These are phyloP conservation scores for Peronosclerospora sorghi DNA, from an alignment of 352 stramenopile species.

Conservation along the genomic window DNA sequence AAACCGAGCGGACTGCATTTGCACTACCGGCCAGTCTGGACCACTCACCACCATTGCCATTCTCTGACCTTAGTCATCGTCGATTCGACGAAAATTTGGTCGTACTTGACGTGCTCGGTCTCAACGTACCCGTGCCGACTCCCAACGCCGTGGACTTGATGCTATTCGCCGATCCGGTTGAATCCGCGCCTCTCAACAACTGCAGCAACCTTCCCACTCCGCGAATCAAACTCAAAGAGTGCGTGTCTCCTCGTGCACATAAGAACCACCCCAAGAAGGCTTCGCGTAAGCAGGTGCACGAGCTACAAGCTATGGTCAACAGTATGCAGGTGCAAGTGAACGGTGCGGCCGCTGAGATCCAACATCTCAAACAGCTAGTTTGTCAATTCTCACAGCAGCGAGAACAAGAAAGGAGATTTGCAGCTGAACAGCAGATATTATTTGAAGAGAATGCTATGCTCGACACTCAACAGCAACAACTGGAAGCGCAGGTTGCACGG, in stretches of 20 bases:
- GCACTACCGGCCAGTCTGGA: slow-evolving; percentile 11
- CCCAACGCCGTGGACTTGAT: slow-evolving; percentile 3
- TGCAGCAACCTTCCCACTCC: neutral
- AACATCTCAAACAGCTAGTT: slow-evolving; percentile 22
- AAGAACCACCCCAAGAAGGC: slow-evolving; percentile 16
- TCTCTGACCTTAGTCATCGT: slow-evolving; percentile 5
- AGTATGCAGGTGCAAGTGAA: slow-evolving; percentile 21
- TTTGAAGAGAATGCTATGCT: slow-evolving; percentile 15
- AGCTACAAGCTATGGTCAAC: slow-evolving; percentile 20
- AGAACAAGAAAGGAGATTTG: slow-evolving; percentile 6
- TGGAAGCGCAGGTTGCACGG: slow-evolving; percentile 7
- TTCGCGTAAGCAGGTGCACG: slow-evolving; percentile 21
- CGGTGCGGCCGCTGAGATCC: slow-evolving; percentile 14
- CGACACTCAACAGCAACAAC: slow-evolving; percentile 6
- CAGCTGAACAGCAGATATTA: slow-evolving; percentile 1
- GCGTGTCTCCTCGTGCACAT: slow-evolving; percentile 5
- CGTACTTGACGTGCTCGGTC: slow-evolving; percentile 7
- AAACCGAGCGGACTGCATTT: slow-evolving; percentile 13
- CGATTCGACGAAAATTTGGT: slow-evolving; percentile 12
- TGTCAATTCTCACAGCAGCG: slow-evolving; percentile 12
- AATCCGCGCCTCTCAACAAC: slow-evolving; percentile 1
- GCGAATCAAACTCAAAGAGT: neutral
- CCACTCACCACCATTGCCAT: slow-evolving; percentile 1
- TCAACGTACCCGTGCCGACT: slow-evolving; percentile 6
- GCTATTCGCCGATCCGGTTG: slow-evolving; percentile 5